Evolutionary conservation across 441 rosid genomes (phyloP), one percentile per base, ranked within the genome.

Genomic region (Adansonia gregorii): DNA sequence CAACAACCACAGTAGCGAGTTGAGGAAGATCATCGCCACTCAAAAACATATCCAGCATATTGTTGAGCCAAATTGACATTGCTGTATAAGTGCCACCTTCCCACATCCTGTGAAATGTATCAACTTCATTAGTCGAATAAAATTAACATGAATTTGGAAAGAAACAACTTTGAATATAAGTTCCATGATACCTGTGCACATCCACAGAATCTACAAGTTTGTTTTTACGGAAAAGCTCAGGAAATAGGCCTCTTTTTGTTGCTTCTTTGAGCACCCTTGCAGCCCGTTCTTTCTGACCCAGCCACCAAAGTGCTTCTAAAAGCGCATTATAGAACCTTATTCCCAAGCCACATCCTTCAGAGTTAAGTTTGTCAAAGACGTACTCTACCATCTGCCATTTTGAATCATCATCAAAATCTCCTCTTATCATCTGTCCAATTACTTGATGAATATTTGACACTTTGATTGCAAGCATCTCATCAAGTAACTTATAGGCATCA

Each of bases 371-470:
- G 83, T 91, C 98, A 81, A 93, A 86, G 56, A 91, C 90, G 85
- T 89, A 93, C 87, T 94, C 97, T 67, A 94, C 97, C 85, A 95
- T 93, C 88, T 90, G 97, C 99, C 99, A 96, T 77, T 93, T 91
- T 39, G 94, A 79, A 75, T 83, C 94, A 71, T 90, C 94, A 74
- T 94, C 99, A 78, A 82, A 94, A 83, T 91, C 91, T 76, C 99
- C 99, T 86, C 86, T 92, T 78, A 96, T 92, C 97, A 92, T 94
- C 88, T 91, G 92, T 75, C 95, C 98, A 31, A 90, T 87, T 78
- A 96, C 93, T 88, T 90, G 94, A 87, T 96, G 99, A 69, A 91
- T 87, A 87, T 89, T 88, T 65, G 98, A 94, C 49, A 79, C 90
- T 76, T 88, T 91, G 75, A 87, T 86, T 22, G 90, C 83, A 76